Base-by-base conservation (phyloP, 140 eudicot species). In the Stevia rebaudiana region DNA sequence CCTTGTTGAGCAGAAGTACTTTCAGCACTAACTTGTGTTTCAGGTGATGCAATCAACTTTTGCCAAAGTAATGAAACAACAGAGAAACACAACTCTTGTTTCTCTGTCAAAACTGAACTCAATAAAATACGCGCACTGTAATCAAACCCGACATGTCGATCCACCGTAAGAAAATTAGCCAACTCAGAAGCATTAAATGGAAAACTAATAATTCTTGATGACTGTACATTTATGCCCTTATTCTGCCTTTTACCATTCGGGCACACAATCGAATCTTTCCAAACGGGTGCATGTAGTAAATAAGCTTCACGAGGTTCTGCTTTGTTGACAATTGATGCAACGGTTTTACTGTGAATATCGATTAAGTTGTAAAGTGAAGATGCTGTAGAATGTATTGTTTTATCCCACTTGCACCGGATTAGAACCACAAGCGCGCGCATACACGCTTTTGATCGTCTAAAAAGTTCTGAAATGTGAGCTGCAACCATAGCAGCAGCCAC, bases 401-500 rank as follows among this genome's bases (percentile, higher is more conserved):
- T 75, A 50, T 92, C 96, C 98, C 98, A 92, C 70, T 88, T 92
- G 82, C 96, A 92, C 49, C 92, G 51, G 80, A 83, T 82, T 68
- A 92, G 61, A 41, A 79, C 92, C 6, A 87, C 78, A 53, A 92
- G 89, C 52, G 96, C 84, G 39, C 83, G 86, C 94, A 88, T 88
- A 75, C 98, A 92, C 21, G 96, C 96, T 72, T 92, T 92, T 21
- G 98, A 92, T 55, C 78, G 82, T 75, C 96, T 75, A 63, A 92
- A 92, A 22, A 92, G 80, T 56, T 88, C 98, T 16, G 98, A 92
- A 41, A 92, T 79, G 60, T 92, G 98, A 54, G 98, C 98, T 0
- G 98, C 98, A 52, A 92, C 98, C 98, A 92, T 92, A 51, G 98
- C 98, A 28, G 98, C 98, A 50, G 98, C 98, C 73, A 92, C 96